A percentile compares a stretch with the other conserved stretches of the same genome.
phyloP scores from a whole-genome alignment of 306 rosid species.

The Dryas octopetala region DNA sequence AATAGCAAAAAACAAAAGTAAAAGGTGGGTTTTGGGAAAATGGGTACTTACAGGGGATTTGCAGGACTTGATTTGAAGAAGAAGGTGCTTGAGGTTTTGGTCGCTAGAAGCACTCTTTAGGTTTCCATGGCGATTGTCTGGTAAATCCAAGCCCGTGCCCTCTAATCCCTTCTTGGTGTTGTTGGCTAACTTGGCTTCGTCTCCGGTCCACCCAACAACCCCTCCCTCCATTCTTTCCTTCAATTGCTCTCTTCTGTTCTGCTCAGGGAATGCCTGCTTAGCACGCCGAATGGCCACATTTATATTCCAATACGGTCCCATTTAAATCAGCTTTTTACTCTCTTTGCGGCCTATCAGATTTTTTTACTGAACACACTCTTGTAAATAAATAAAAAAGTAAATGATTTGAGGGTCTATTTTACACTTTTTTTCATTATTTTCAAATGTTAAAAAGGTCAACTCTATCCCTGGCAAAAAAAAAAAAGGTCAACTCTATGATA shows the following conservation, averaged over 20 bases:
- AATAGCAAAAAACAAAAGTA: neutral
- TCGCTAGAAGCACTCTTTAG: conserved; percentile 67
- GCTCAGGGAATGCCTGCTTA: too few species aligned
- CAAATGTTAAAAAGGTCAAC: too few species aligned
- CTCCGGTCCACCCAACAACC: neutral
- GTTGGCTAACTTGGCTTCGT: conserved; percentile 23
- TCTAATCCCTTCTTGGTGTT: conserved; percentile 41
- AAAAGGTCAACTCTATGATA: too few species aligned
- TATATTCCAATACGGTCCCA: too few species aligned
- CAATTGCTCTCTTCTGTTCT: neutral
- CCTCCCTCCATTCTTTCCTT: neutral
- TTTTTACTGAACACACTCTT: too few species aligned
- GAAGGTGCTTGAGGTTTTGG: conserved; percentile 45
- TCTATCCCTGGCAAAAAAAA: too few species aligned
- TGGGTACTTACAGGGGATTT: conserved; percentile 57
- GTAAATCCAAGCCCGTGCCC: conserved; percentile 43
- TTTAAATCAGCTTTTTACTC: too few species aligned
- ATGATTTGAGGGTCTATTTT: too few species aligned
- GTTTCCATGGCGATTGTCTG: conserved; percentile 49
- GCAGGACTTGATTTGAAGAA: conserved; percentile 69
- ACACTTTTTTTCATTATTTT: too few species aligned
- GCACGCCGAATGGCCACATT: too few species aligned
- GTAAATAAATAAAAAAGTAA: too few species aligned
- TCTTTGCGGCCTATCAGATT: too few species aligned
- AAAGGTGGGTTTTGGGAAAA: neutral